Conservation (phyloP, 345 rosid genomes). For the Fremontodendron californicum region DNA sequence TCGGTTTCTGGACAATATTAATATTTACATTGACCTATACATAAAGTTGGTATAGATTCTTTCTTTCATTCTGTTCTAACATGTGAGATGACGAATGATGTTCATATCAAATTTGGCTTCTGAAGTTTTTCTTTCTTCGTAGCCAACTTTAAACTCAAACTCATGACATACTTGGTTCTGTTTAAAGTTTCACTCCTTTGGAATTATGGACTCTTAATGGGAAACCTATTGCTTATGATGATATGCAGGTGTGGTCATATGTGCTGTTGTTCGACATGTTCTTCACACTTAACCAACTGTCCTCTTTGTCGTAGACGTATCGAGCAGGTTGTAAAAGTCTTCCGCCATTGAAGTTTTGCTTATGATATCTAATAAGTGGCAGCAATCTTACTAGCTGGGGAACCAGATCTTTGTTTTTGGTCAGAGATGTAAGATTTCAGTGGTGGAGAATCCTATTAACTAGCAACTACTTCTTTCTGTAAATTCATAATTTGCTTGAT, state of each 20-base stretch:
- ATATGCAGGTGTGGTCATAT: slow-evolving; percentile 88
- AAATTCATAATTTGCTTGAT: background rate
- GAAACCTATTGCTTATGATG: background rate
- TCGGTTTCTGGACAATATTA: background rate
- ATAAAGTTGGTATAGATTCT: background rate
- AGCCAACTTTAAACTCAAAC: background rate
- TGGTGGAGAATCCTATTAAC: background rate
- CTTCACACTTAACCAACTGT: slow-evolving; percentile 63
- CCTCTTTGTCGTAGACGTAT: slow-evolving; percentile 89
- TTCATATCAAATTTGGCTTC: background rate
- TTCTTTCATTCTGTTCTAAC: background rate
- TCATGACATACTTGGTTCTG: background rate
- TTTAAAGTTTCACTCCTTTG: background rate
- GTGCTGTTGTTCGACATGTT: slow-evolving; percentile 87
- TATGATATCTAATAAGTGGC: background rate
- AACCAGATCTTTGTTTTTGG: background rate
- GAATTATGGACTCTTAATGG: background rate
- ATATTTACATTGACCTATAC: background rate
- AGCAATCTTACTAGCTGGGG: slow-evolving; percentile 5
- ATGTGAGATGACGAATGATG: background rate
- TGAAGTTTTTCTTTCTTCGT: background rate
- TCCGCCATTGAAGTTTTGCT: slow-evolving; percentile 52
- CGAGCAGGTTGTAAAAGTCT: slow-evolving; percentile 78
- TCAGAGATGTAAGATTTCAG: background rate
- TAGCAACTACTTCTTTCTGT: slow-evolving; percentile 6